phyloP scores from a whole-genome alignment of 768 basidiomycete species.

The Tulasnella sp. region DNA sequence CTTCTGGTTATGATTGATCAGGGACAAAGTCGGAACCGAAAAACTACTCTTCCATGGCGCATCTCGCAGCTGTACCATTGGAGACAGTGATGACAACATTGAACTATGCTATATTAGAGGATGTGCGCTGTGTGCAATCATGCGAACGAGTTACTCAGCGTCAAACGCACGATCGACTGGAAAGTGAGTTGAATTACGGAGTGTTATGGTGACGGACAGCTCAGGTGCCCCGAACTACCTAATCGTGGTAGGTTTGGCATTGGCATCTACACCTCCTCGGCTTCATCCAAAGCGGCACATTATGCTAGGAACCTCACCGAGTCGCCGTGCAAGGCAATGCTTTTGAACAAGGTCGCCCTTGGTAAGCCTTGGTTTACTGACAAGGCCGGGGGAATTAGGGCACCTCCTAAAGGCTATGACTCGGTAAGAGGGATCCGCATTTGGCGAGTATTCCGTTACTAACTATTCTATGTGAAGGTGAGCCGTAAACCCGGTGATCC shows the following conservation, averaged over 20 bases:
- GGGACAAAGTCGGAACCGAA: neutral
- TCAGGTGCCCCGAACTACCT: neutral
- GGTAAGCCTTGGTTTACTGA: neutral
- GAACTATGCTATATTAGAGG: neutral
- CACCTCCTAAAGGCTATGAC: neutral
- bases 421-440: neutral
- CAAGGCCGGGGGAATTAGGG: neutral
- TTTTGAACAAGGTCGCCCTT: constrained; percentile 4
- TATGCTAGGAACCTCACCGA: neutral
- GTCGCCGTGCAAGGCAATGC: neutral
- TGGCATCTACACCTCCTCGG: constrained; percentile 1
- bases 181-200: neutral
- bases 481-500: neutral
- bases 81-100: neutral
- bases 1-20: neutral
- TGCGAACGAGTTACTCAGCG: neutral
- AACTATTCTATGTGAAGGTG: neutral
- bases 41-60: constrained; percentile 6
- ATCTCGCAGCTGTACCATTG: constrained; percentile 1
- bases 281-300: neutral
- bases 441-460: no score
- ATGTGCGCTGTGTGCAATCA: constrained; percentile 6
- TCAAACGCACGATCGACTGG: neutral
- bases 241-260: neutral
- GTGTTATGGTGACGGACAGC: no score